These are phyloP conservation scores for Pulveroboletus sp. DNA, from an alignment of 768 basidiomycete species.

Conservation along the genomic window DNA sequence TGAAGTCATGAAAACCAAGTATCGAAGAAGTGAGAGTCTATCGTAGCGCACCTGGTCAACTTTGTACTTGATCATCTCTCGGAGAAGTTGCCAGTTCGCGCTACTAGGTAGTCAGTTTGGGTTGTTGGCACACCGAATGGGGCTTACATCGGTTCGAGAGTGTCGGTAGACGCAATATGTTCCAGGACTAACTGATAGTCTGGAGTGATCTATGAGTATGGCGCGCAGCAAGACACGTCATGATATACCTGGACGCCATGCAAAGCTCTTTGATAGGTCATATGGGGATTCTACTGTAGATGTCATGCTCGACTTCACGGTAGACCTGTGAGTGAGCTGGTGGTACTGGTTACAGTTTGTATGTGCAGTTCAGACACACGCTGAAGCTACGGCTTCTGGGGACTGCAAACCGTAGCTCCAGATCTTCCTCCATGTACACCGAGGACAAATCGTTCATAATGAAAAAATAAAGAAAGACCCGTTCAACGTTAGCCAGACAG, in stretches of 20 bases:
- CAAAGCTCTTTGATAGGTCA: slow-evolving; percentile 29
- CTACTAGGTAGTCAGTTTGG: slow-evolving; percentile 33
- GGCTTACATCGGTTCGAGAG: slow-evolving; percentile 46
- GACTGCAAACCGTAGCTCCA: not conserved
- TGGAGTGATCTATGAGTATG: slow-evolving; percentile 25
- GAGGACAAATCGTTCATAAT: not conserved
- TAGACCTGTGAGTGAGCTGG: too few species aligned
- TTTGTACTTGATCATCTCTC: slow-evolving; percentile 69
- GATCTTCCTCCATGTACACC: not conserved
- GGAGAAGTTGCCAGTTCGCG: slow-evolving; percentile 64
- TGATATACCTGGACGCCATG: slow-evolving; percentile 50
- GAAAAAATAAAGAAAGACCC: too few species aligned
- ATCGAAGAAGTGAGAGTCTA: not conserved
- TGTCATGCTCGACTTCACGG: slow-evolving; percentile 13
- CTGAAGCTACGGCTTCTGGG: too few species aligned
- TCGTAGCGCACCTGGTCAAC: slow-evolving; percentile 50
- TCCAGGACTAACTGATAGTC: slow-evolving; percentile 58
- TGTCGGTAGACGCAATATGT: slow-evolving; percentile 60
- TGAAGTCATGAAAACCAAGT: slow-evolving; percentile 18
- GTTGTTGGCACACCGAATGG: not conserved
- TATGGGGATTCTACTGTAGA: slow-evolving; percentile 11
- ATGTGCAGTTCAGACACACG: not conserved
- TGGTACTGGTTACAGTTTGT: not conserved
- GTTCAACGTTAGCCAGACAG: not conserved
- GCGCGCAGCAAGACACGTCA: not conserved